Base-by-base conservation (phyloP, 2,329 filamentous ascomycete species). In the Tolypocladium tundrense region DNA sequence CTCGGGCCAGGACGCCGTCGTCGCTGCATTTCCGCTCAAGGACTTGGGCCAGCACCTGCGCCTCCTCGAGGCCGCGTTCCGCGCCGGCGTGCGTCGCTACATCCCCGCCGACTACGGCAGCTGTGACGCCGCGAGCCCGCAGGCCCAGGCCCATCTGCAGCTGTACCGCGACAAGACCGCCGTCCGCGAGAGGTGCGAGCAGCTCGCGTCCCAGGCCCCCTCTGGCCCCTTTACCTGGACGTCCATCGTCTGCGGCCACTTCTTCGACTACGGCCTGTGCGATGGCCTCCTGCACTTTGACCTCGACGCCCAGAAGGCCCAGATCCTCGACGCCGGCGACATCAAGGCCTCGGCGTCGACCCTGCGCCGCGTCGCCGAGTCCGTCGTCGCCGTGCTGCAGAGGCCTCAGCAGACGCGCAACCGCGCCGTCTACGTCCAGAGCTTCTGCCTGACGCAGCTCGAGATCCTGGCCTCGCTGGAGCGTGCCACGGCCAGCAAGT, bases 11-110 rank as follows among this genome's bases (percentile, higher is more conserved):
- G 83, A 87, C 63, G 85, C 80, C 13, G 75, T 86, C 24, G 67
- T 87, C 43, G 68, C 70, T 9, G 68, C 69, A 0, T 67, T 74
- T 42, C 70, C 68, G 1, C 63, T 73, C 40, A 61, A 74, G n/a
- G 73, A 80, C 10, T 72, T 85, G 45, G 72, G 74, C 37, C 66
- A 70, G 57, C 71, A 73, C 55, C 60, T 73, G 7, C 69, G 80
- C 9, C 73, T 87, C 57, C 78, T 83, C 51, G 79, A 86, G 55
- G 85, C 84, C 0, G 79, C 83, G 31, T 75, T 81, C 45, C 74
- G 75, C 7, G 84, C 83, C 5, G 82, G 84, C 27, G 82, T 88
- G 2, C 77, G 81, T 62, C 77, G 83, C 33, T 85, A 85, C 71
- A 74, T 88, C 45, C 83, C 84, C 2, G 80, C 80, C 16, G 84